phyloP scores from a whole-genome alignment of 1,284 basidiomycete species.

The Waitea zeae region DNA sequence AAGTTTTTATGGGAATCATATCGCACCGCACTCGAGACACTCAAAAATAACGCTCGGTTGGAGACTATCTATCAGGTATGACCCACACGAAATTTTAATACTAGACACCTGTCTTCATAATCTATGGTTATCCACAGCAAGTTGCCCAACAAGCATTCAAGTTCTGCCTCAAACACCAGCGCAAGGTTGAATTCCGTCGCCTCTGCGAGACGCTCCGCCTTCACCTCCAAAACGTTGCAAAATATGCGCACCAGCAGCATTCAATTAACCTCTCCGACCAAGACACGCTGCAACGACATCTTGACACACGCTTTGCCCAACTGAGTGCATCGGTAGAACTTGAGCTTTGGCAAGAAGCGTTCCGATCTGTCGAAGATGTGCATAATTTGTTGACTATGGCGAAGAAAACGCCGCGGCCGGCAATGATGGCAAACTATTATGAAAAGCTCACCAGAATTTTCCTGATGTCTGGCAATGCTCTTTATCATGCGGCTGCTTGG shows the following conservation, averaged over 20 bases:
- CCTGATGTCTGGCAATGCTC: constrained; percentile 79
- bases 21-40: constrained; percentile 88
- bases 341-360: constrained; percentile 98
- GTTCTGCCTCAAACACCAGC: constrained; percentile 88
- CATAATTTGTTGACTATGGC: constrained; percentile 90
- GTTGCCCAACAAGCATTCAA: constrained; percentile 95
- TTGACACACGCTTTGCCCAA: constrained; percentile 96
- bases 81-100: no score
- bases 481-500: constrained; percentile 98
- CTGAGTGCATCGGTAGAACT: constrained; percentile 97
- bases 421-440: constrained; percentile 99
- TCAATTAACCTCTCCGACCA: constrained; percentile 97
- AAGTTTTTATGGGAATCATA: constrained; percentile 99
- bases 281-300: constrained; percentile 91
- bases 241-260: constrained; percentile 90
- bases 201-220: constrained; percentile 94
- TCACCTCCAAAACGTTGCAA: constrained; percentile 89
- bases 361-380: constrained; percentile 96
- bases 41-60: constrained; percentile 92
- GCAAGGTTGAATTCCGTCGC: constrained; percentile 96
- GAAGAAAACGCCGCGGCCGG: constrained; percentile 80
- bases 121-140: constrained; percentile 33
- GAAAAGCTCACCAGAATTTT: constrained; percentile 97
- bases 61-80: constrained; percentile 89
- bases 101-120: constrained; percentile 5